Conservation (phyloP, 169 alveolate species). For the Plasmodium sp. region DNA sequence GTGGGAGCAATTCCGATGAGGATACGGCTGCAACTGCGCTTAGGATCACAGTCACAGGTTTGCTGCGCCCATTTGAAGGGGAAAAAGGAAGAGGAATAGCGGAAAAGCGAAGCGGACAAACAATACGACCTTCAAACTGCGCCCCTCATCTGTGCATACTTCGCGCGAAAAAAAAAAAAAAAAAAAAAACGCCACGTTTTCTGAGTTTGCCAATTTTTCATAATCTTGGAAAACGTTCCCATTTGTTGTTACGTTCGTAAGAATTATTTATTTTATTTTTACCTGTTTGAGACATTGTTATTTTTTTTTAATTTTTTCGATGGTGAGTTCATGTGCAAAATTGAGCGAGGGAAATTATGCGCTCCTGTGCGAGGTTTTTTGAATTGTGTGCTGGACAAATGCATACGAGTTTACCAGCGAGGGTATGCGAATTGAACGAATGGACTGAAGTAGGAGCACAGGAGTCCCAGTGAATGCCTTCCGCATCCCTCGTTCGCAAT, state of each 20-base stretch:
- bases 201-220: background rate
- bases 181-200: background rate
- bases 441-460: background rate
- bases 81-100: background rate
- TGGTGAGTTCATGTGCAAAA: background rate
- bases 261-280: background rate
- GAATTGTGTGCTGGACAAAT: background rate
- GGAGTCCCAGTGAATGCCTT: background rate
- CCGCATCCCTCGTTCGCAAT: background rate
- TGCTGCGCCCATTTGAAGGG: background rate
- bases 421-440: background rate
- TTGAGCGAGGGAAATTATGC: background rate
- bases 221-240: background rate
- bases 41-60: background rate
- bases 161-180: background rate
- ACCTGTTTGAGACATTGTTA: background rate
- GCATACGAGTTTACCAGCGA: background rate
- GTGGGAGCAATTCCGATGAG: background rate
- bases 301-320: background rate
- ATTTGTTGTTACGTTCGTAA: background rate
- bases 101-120: background rate
- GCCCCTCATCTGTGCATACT: background rate
- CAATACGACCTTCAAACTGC: background rate
- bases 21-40: background rate
- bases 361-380: background rate